A percentile compares a stretch with the other conserved stretches of the same genome.
phyloP scores from a whole-genome alignment of 2,329 filamentous ascomycete species.

The Cladophialophora carrionii region DNA sequence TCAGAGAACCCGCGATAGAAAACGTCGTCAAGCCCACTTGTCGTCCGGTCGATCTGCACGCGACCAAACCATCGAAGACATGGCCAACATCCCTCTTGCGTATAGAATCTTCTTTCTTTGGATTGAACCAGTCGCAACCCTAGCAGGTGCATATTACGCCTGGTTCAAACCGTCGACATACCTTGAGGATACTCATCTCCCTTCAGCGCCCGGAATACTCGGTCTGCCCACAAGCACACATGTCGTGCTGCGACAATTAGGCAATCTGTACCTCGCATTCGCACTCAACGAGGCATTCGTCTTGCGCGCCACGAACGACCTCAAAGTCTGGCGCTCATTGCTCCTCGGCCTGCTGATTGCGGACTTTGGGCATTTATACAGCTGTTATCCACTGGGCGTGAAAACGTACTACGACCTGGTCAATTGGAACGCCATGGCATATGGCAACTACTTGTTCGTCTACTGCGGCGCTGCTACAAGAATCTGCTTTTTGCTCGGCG shows the following conservation, averaged over 20 bases:
- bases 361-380: constrained; percentile 76
- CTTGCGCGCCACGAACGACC: constrained; percentile 68
- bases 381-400: constrained; percentile 62
- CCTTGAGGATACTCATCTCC: constrained; percentile 64
- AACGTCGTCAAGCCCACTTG: constrained; percentile 5
- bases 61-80: constrained; percentile 35
- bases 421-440: constrained; percentile 69
- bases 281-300: constrained; percentile 77
- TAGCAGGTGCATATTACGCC: constrained; percentile 59
- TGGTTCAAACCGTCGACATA: constrained; percentile 59
- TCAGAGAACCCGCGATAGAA: not conserved
- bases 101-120: constrained; percentile 77
- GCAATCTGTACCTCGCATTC: constrained; percentile 77
- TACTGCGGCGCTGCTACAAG: constrained; percentile 67
- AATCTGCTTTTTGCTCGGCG: constrained; percentile 60
- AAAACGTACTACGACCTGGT: constrained; percentile 66
- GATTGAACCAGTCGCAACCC: constrained; percentile 64
- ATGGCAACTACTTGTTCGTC: constrained; percentile 71
- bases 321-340: constrained; percentile 70
- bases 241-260: constrained; percentile 72
- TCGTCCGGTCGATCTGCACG: constrained; percentile 7
- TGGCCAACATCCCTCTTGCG: constrained; percentile 58
- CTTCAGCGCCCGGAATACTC: constrained; percentile 51
- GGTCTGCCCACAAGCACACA: constrained; percentile 62
- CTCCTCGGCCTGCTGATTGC: constrained; percentile 70